These are phyloP conservation scores for Chrysochromulina tobinii DNA, from an alignment of 78 protist genomes.

Conservation along the genomic window DNA sequence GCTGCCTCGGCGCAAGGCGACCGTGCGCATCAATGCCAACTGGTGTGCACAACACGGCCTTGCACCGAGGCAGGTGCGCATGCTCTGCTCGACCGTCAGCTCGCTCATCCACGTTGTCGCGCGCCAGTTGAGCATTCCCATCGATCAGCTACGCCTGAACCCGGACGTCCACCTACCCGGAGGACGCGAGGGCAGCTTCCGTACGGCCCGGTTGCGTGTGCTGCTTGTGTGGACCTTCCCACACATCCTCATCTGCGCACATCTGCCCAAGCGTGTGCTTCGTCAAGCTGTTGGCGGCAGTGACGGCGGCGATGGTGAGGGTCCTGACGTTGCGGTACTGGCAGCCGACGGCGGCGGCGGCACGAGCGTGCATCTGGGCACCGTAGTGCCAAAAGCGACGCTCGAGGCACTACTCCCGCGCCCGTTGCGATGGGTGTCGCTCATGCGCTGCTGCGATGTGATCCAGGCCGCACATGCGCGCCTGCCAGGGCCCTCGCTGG, in stretches of 20 bases:
- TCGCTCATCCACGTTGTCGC: background rate
- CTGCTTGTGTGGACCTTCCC: background rate
- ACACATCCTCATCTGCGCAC: background rate
- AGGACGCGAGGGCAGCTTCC: background rate
- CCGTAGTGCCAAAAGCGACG: background rate
- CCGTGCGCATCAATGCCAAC: background rate
- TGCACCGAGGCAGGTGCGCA: background rate
- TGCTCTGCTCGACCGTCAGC: background rate
- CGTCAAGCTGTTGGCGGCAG: background rate
- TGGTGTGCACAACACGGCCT: background rate
- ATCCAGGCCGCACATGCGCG: too few species aligned
- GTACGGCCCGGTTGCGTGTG: background rate
- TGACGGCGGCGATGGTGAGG: background rate
- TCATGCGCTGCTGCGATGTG: background rate
- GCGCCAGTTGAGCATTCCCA: background rate
- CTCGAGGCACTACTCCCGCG: background rate
- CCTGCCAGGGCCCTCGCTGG: too few species aligned
- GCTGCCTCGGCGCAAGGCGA: background rate
- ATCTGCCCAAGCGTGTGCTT: background rate
- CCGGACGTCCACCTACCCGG: background rate
- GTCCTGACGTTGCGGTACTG: background rate
- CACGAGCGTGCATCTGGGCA: background rate
- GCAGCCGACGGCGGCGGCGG: background rate
- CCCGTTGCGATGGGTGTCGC: background rate
- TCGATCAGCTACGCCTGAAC: background rate